phyloP scores from a whole-genome alignment of 805 yeast genomes.

The Candida pini region DNA sequence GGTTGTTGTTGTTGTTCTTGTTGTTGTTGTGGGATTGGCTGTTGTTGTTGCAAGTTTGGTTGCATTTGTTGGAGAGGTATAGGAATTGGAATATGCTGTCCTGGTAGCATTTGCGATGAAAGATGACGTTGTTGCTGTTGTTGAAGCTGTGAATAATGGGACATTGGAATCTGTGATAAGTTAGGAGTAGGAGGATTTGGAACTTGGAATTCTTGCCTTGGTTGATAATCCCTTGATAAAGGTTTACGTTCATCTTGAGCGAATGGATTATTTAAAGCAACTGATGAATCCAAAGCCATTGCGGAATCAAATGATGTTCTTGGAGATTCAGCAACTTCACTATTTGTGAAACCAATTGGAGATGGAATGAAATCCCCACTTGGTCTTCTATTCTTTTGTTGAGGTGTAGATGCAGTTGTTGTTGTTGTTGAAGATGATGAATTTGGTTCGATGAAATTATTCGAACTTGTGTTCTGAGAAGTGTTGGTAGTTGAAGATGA shows the following conservation, averaged over 20 bases:
- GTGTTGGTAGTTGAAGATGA: constrained; percentile 1
- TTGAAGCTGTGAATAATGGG: no score
- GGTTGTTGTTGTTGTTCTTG: constrained; percentile 7
- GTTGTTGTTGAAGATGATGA: neutral
- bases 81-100: no score
- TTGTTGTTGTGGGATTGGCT: neutral
- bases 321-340: constrained; percentile 13
- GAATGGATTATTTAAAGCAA: neutral
- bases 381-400: constrained; percentile 3
- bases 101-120: no score
- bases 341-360: constrained; percentile 26
- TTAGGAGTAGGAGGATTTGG: no score
- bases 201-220: no score
- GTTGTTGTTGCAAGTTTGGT: neutral
- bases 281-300: neutral
- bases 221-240: neutral
- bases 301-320: constrained; percentile 1
- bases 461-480: neutral
- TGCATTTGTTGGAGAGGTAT: neutral
- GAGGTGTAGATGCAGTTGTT: neutral
- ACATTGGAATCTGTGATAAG: no score
- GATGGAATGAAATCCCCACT: constrained; percentile 22
- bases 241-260: neutral
- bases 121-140: neutral
- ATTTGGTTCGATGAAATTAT: neutral